Percentiles rank a stretch among this genome's conserved stretches.
These are phyloP conservation scores for Sporothrix brunneoviolacea DNA, from an alignment of 2,329 filamentous ascomycete genomes.

Conservation along the genomic window DNA sequence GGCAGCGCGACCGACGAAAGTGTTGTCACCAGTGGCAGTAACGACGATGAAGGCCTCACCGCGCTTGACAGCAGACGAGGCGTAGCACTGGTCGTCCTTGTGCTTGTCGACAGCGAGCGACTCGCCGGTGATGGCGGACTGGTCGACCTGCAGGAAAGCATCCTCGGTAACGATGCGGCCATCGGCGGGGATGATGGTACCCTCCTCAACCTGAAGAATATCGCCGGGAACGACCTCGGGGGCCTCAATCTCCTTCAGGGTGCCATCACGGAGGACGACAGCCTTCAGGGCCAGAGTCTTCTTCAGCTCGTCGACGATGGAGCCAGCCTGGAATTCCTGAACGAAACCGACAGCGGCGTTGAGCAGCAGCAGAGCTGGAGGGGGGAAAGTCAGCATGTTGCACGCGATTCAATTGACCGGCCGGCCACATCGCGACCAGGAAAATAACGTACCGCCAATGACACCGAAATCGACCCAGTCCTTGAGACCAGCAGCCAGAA, in stretches of 20 bases:
- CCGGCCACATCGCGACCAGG: too few relatives aligned
- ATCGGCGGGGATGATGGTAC: slow-evolving; percentile 85
- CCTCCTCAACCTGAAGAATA: slow-evolving; percentile 85
- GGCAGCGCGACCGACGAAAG: slow-evolving; percentile 82
- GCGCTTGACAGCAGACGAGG: slow-evolving; percentile 85
- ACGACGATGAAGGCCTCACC: slow-evolving; percentile 79
- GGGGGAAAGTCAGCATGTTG: background rate
- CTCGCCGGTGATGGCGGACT: slow-evolving; percentile 87
- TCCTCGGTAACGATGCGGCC: slow-evolving; percentile 77
- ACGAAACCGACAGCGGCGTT: slow-evolving; percentile 83
- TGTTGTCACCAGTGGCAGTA: slow-evolving; percentile 80
- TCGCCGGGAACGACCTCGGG: slow-evolving; percentile 83
- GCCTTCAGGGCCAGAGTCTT: slow-evolving; percentile 74
- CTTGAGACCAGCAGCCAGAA: slow-evolving; percentile 74
- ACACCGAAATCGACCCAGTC: slow-evolving; percentile 94
- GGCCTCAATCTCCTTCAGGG: slow-evolving; percentile 71
- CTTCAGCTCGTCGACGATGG: slow-evolving; percentile 85
- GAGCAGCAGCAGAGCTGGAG: slow-evolving; percentile 57
- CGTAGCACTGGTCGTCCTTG: slow-evolving; percentile 71
- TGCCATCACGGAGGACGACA: slow-evolving; percentile 74
- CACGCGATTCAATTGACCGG: background rate
- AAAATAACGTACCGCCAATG: slow-evolving; percentile 53
- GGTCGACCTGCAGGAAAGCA: slow-evolving; percentile 83
- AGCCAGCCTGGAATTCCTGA: slow-evolving; percentile 84
- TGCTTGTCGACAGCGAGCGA: slow-evolving; percentile 88